A percentile compares a stretch with the other conserved stretches of the same genome.
phyloP scores from a whole-genome alignment of 2,329 filamentous ascomycete genomes.

The Biscogniauxia sp. region DNA sequence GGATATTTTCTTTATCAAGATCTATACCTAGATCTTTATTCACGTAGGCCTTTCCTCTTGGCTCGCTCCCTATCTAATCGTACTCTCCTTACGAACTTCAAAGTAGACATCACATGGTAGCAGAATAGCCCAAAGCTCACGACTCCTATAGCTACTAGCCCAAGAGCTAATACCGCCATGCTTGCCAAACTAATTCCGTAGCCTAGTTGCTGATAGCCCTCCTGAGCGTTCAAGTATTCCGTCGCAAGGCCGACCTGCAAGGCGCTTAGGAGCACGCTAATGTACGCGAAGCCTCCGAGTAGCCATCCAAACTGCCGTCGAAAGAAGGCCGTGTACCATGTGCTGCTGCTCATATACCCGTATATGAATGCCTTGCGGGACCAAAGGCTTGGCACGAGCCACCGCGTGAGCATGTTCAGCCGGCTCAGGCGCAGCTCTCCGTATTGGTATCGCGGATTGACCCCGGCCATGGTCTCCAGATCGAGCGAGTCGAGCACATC shows the following conservation, averaged over 20 bases:
- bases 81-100: constrained; percentile 11
- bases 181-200: constrained; percentile 23
- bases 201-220: constrained; percentile 22
- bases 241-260: constrained; percentile 37
- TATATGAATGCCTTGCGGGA: constrained; percentile 23
- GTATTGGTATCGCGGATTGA: constrained; percentile 40
- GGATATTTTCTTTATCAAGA: not conserved
- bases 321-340: constrained; percentile 36
- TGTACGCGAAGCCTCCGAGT: constrained; percentile 31
- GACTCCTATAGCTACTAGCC: constrained; percentile 11
- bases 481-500: constrained; percentile 25
- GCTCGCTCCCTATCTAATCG: constrained; percentile 2
- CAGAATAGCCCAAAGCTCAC: constrained; percentile 24
- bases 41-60: not conserved
- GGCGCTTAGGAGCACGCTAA: constrained; percentile 35
- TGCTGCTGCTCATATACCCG: constrained; percentile 31
- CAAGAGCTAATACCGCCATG: constrained; percentile 17
- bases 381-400: constrained; percentile 25
- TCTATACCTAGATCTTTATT: not conserved
- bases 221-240: constrained; percentile 11
- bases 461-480: constrained; percentile 23
- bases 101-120: constrained; percentile 24
- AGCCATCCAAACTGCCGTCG: constrained; percentile 35
- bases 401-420: constrained; percentile 39
- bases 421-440: constrained; percentile 43